Evolutionary conservation across 1,284 basidiomycete species (phyloP), one percentile per base, ranked within the genome.

Genomic region (Malassezia nana): DNA sequence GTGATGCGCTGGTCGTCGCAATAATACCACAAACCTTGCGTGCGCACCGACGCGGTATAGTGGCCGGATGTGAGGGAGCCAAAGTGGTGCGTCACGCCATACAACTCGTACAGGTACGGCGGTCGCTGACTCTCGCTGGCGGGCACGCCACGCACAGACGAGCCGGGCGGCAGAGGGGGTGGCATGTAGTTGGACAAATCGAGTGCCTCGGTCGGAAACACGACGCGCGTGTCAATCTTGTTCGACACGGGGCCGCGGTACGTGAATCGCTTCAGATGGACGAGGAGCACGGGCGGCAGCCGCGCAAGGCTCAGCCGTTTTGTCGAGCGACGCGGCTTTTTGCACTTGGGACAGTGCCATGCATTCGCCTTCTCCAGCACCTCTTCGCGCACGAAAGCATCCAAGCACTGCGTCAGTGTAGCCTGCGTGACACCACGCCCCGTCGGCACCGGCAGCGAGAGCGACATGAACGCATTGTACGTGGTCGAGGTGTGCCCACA

Each of bases 221-320:
- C 64, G 7, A 63, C 54, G n/a, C 39, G 66, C 1, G 61, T 55
- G 35, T 54, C 50, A 29, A 77, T 73, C 77, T 96, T 96, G 78
- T 96, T 90, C 43, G 89, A 91, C 75, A 92, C 94, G 2, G 84
- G 84, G 0, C 90, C 90, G 62, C 87, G 86, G 60, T 85, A 85
- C 43, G 87, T 86, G 77, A 98, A 99, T 29, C 94, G 83, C 72
- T 98, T 99, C 38, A 99, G 80, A 69, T 96, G 91, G 64, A 99
- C 90, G 59, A 99, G 79, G 12, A 99, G 81, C 31, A 98, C 56
- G 0, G 90, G 90, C 0, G 94, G 94, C 10, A 98, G 79, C 13
- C 92, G 84, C 2, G 91, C 83, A 22, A 89, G 78, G 4, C 86
- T 86, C n/a, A 99, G 80, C 33, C 81, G 82, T 74, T 94, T 92